Evolutionary conservation across 192 early-diverging fungal species (phyloP).

Genomic region (Coemansia sp.): DNA sequence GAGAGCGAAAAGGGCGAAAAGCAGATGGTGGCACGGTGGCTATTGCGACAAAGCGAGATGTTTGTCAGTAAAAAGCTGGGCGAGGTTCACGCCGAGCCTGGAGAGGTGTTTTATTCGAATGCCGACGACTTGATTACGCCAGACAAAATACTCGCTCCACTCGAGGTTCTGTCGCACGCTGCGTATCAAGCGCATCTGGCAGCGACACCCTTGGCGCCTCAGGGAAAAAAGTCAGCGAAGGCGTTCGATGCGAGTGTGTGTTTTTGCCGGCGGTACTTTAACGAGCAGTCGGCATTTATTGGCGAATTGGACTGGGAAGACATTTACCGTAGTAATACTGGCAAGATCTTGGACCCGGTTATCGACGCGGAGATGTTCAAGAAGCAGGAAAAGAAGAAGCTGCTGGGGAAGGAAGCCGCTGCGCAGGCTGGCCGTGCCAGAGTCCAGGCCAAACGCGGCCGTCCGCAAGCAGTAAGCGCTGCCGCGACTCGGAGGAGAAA

Average conservation of each 20-base stretch:
- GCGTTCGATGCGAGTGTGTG: background rate
- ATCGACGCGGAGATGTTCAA: conserved; percentile 34
- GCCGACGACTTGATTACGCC: conserved; percentile 51
- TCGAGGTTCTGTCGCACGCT: conserved; percentile 33
- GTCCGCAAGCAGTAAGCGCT: background rate
- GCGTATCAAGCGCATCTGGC: conserved; percentile 9
- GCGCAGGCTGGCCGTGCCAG: conserved; percentile 22
- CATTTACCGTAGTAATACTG: conserved; percentile 20
- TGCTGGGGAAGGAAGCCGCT: conserved; percentile 21
- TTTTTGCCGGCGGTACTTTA: conserved; percentile 48
- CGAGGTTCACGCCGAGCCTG: conserved; percentile 19
- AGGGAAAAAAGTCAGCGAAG: background rate
- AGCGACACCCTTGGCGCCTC: background rate
- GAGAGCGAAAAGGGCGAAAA: conserved; percentile 59
- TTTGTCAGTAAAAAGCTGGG: conserved; percentile 16
- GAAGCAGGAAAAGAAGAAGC: conserved; percentile 21
- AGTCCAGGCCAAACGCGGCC: conserved; percentile 18
- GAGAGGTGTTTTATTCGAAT: conserved; percentile 56
- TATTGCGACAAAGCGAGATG: conserved; percentile 53
- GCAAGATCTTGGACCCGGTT: conserved; percentile 19
- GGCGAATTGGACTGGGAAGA: conserved; percentile 53
- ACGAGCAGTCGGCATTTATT: conserved; percentile 44
- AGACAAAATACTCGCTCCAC: conserved; percentile 38
- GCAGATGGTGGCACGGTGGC: conserved; percentile 60
- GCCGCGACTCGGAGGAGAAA: conserved; percentile 18